phyloP scores from a whole-genome alignment of 495 filamentous ascomycete genomes.

The Penicillium verhagenii region DNA sequence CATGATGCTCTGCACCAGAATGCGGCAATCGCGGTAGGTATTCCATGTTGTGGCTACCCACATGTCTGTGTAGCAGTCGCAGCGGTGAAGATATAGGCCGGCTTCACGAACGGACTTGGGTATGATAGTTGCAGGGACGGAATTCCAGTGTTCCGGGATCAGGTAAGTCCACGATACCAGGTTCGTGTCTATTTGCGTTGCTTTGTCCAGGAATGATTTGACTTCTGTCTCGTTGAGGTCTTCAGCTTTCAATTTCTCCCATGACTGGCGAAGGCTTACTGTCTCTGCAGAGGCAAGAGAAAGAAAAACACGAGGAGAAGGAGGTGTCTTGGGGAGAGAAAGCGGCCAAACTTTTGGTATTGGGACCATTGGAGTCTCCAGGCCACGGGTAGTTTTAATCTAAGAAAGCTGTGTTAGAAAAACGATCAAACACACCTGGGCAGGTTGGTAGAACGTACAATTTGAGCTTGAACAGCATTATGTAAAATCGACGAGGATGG shows the following conservation, averaged over 20 bases:
- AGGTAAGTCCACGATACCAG: constrained; percentile 28
- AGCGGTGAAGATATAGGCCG: constrained; percentile 49
- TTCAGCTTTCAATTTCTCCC: constrained; percentile 16
- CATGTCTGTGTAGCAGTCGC: constrained; percentile 59
- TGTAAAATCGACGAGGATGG: constrained; percentile 19
- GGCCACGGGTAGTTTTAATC: constrained; percentile 28
- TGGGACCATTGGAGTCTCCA: constrained; percentile 23
- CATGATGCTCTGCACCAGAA: constrained; percentile 55
- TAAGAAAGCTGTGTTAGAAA: constrained; percentile 8
- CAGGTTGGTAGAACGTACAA: constrained; percentile 23
- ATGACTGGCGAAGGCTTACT: constrained; percentile 29
- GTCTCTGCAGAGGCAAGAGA: constrained; percentile 21
- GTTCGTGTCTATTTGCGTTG: constrained; percentile 26
- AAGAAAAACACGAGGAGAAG: constrained; percentile 25
- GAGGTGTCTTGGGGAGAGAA: constrained; percentile 9
- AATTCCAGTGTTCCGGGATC: constrained; percentile 33
- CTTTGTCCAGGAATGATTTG: constrained; percentile 22
- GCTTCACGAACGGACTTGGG: constrained; percentile 32
- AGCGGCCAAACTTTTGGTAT: constrained; percentile 31
- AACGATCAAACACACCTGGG: not conserved
- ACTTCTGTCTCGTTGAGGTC: constrained; percentile 10
- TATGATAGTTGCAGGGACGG: constrained; percentile 30
- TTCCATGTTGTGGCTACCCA: constrained; percentile 65
- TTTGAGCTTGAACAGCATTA: constrained; percentile 31
- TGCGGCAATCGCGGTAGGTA: constrained; percentile 57